Evolutionary conservation across 495 filamentous ascomycete species (phyloP).

Genomic region (Podospora fimiseda): DNA sequence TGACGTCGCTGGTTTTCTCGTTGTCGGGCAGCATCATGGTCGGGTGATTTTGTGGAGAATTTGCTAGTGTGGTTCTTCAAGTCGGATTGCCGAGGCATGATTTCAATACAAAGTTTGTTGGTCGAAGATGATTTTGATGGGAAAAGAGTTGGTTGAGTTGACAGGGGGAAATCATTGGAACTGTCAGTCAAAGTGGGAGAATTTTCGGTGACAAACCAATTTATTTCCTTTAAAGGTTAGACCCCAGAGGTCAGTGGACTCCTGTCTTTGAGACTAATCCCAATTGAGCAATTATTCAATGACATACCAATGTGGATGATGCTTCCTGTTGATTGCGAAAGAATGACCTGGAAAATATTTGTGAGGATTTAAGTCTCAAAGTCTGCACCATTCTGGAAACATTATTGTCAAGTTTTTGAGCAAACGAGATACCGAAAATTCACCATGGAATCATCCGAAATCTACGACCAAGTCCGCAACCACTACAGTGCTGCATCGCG

Average conservation of each 20-base stretch:
- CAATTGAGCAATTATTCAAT: constrained; percentile 6
- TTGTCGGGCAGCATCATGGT: constrained; percentile 20
- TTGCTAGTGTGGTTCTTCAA: constrained; percentile 11
- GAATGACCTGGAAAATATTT: no score
- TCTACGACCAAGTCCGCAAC: constrained; percentile 34
- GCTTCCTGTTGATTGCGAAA: no score
- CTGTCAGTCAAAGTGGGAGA: not conserved
- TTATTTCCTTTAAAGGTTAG: constrained; percentile 4
- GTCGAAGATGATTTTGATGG: not conserved
- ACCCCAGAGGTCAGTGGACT: not conserved
- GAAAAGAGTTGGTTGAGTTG: not conserved
- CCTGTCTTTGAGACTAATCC: not conserved
- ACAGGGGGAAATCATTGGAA: not conserved
- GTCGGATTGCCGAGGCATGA: not conserved
- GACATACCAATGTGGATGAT: no score
- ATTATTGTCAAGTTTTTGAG: no score
- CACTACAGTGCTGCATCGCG: constrained; percentile 34
- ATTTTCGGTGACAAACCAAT: constrained; percentile 13
- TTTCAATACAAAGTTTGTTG: not conserved
- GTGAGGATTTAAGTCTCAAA: no score
- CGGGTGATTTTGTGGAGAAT: constrained; percentile 20
- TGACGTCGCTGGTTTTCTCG: constrained; percentile 30
- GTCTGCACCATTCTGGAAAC: no score
- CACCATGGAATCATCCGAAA: constrained; percentile 21
- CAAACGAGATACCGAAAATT: no score